These are phyloP conservation scores for Jamesozyma piceae DNA, from an alignment of 805 yeast species.

Conservation along the genomic window DNA sequence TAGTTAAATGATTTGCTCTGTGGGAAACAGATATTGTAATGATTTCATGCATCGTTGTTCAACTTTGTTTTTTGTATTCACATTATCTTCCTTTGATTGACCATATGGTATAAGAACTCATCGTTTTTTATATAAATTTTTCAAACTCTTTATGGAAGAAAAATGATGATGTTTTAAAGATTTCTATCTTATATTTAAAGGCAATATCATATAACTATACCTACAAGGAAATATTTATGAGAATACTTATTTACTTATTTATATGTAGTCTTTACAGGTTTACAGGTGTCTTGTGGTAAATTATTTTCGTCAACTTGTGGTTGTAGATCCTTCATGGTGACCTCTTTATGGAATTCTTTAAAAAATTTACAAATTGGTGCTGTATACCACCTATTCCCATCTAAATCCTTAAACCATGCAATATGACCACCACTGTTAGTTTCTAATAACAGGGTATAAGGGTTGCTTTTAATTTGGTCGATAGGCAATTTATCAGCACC, in stretches of 20 bases:
- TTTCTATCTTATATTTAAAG: too few species aligned
- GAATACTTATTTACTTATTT: neutral
- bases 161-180: too few species aligned
- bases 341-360: slow-evolving; percentile 26
- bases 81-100: neutral
- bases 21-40: slow-evolving; percentile 69
- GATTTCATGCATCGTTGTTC: slow-evolving; percentile 52
- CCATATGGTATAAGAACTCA: too few species aligned
- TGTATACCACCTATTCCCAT: slow-evolving; percentile 60
- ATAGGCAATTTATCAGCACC: slow-evolving; percentile 43
- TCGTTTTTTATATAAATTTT: too few species aligned
- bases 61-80: neutral
- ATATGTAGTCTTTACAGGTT: slow-evolving; percentile 14
- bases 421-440: slow-evolving; percentile 74
- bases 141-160: too few species aligned
- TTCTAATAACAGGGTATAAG: slow-evolving; percentile 47
- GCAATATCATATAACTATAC: too few species aligned
- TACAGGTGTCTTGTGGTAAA: slow-evolving; percentile 11
- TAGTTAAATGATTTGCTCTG: slow-evolving; percentile 58
- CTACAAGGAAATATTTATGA: too few species aligned
- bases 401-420: slow-evolving; percentile 54
- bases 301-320: slow-evolving; percentile 8
- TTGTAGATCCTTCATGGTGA: slow-evolving; percentile 19
- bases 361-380: slow-evolving; percentile 41
- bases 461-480: slow-evolving; percentile 44